Conservation (phyloP, 1,284 basidiomycete species). For the Tremellales sp. region DNA sequence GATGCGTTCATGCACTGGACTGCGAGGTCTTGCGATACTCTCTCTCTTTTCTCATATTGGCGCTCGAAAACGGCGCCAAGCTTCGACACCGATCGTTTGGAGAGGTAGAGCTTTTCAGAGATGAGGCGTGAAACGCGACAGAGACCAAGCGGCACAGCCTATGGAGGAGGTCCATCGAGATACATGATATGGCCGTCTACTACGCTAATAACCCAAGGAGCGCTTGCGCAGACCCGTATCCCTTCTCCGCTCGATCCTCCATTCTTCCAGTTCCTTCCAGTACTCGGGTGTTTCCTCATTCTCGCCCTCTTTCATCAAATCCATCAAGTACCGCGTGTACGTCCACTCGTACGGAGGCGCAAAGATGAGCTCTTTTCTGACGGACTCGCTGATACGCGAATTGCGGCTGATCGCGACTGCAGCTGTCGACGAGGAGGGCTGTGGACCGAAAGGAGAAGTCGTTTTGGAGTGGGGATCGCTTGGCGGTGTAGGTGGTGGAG, state of each 20-base stretch:
- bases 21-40: too few relatives aligned
- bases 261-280: conserved; percentile 25
- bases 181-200: too few relatives aligned
- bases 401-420: too few relatives aligned
- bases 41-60: too few relatives aligned
- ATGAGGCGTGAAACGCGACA: too few relatives aligned
- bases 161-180: too few relatives aligned
- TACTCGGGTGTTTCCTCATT: conserved; percentile 13
- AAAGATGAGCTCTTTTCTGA: conserved; percentile 33
- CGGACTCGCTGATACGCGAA: conserved; percentile 4
- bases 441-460: neutral
- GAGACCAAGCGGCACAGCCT: too few relatives aligned
- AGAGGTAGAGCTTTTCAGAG: too few relatives aligned
- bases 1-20: too few relatives aligned
- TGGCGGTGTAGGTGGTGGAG: neutral
- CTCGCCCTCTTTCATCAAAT: conserved; percentile 29
- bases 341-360: conserved; percentile 37
- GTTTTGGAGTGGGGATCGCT: neutral
- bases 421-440: too few relatives aligned
- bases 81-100: too few relatives aligned
- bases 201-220: conserved; percentile 30
- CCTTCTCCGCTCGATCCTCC: conserved; percentile 23
- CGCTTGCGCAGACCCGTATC: conserved; percentile 28
- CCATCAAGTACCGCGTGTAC: conserved; percentile 36
- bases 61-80: too few relatives aligned